phyloP scores from a whole-genome alignment of 1,284 basidiomycete species.

The Xanthoconium separans region DNA sequence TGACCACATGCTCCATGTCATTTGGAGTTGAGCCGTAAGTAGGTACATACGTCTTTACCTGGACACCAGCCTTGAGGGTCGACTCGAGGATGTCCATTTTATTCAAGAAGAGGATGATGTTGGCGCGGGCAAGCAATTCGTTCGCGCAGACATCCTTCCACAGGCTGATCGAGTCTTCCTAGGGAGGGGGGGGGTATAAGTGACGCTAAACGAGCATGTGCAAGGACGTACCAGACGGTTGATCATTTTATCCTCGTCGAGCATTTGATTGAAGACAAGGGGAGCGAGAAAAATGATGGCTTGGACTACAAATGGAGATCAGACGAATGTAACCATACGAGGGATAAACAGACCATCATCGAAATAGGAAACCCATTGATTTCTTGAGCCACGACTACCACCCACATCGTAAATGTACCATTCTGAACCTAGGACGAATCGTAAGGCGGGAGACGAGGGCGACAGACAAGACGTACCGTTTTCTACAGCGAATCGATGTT shows the following conservation, averaged over 20 bases:
- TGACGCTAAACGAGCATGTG: not conserved
- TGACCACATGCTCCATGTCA: conserved; percentile 49
- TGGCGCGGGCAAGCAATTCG: conserved; percentile 51
- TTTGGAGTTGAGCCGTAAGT: conserved; percentile 62
- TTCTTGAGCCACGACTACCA: conserved; percentile 55
- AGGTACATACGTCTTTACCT: conserved; percentile 59
- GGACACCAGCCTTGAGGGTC: conserved; percentile 57
- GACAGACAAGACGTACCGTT: conserved; percentile 37
- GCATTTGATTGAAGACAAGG: conserved; percentile 46
- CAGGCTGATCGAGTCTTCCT: conserved; percentile 62
- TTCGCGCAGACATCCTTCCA: conserved; percentile 66
- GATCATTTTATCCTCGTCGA: conserved; percentile 44
- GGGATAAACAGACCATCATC: conserved; percentile 46
- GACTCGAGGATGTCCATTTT: conserved; percentile 65
- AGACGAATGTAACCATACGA: not conserved
- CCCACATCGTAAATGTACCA: conserved; percentile 72
- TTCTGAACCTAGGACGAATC: conserved; percentile 42
- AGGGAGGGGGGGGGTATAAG: conserved; percentile 1
- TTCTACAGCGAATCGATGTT: conserved; percentile 59
- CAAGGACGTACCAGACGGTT: conserved; percentile 36
- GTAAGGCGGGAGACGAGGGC: conserved; percentile 16
- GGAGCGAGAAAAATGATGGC: conserved; percentile 51
- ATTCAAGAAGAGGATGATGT: conserved; percentile 67
- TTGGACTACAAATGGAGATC: conserved; percentile 34
- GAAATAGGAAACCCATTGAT: conserved; percentile 66